These are phyloP conservation scores for Suillus subalutaceus DNA, from an alignment of 768 basidiomycete genomes.

Conservation along the genomic window DNA sequence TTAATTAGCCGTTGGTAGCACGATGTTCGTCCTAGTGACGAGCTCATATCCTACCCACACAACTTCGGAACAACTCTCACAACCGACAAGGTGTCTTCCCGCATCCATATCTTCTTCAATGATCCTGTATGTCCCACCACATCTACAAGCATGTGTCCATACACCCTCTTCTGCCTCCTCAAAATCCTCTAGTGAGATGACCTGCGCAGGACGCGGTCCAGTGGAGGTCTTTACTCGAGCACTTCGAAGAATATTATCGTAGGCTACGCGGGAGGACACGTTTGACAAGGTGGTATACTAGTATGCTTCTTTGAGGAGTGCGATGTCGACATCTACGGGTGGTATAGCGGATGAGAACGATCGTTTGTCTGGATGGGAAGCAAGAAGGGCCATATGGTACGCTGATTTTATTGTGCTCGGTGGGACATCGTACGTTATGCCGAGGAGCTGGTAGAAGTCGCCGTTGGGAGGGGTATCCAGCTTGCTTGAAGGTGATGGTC, in stretches of 20 bases:
- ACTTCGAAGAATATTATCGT: slow-evolving; percentile 42
- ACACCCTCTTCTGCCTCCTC: slow-evolving; percentile 37
- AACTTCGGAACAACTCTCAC: slow-evolving; percentile 77
- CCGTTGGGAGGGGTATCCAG: slow-evolving; percentile 20
- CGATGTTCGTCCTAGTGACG: slow-evolving; percentile 35
- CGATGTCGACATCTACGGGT: slow-evolving; percentile 44
- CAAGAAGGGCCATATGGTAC: slow-evolving; percentile 68
- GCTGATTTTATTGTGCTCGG: slow-evolving; percentile 63
- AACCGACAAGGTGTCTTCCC: slow-evolving; percentile 73
- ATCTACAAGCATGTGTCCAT: slow-evolving; percentile 72
- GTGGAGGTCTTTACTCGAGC: slow-evolving; percentile 15
- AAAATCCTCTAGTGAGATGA: slow-evolving; percentile 81
- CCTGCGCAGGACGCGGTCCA: slow-evolving; percentile 71
- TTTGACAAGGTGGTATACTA: slow-evolving; percentile 61
- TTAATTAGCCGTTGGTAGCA: neutral
- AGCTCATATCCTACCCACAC: slow-evolving; percentile 86
- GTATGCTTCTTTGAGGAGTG: slow-evolving; percentile 70
- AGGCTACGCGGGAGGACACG: slow-evolving; percentile 46
- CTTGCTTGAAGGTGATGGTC: slow-evolving; percentile 8
- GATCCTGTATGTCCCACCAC: slow-evolving; percentile 69
- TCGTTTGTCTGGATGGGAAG: slow-evolving; percentile 66
- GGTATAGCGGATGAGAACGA: slow-evolving; percentile 28
- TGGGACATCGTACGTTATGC: slow-evolving; percentile 51
- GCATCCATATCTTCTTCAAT: slow-evolving; percentile 61
- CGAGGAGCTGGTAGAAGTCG: slow-evolving; percentile 67